These are phyloP conservation scores for Scenedesmus sp. DNA, from an alignment of 163 green algal genomes.

Conservation along the genomic window DNA sequence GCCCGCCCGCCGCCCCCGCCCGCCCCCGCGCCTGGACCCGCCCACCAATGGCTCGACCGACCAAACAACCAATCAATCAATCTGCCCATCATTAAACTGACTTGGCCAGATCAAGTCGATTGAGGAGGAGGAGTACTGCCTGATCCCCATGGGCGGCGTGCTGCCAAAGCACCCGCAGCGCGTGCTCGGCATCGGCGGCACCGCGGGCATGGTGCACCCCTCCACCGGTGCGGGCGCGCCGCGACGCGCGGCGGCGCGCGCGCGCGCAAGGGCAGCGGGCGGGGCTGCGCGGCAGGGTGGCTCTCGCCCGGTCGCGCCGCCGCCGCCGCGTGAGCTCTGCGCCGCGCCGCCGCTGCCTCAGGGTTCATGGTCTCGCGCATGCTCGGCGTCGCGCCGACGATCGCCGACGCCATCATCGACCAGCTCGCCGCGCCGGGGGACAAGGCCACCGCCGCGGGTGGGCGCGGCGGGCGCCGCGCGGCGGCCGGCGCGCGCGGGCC, in stretches of 20 bases:
- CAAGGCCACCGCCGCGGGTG: conserved; percentile 49
- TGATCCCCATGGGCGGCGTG: conserved; percentile 99
- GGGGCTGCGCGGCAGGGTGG: neutral
- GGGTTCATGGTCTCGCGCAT: conserved; percentile 97
- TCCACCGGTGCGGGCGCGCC: conserved; percentile 79
- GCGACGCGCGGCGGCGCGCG: too few relatives aligned
- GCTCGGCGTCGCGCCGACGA: conserved; percentile 80
- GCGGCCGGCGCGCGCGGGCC: too few relatives aligned
- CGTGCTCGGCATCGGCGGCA: conserved; percentile 94
- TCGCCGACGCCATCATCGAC: conserved; percentile 91
- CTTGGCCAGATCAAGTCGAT: conserved; percentile 72
- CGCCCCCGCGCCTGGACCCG: too few relatives aligned
- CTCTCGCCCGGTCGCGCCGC: neutral
- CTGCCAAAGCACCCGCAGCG: conserved; percentile 92
- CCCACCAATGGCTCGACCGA: too few relatives aligned
- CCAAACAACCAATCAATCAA: too few relatives aligned
- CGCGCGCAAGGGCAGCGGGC: too few relatives aligned
- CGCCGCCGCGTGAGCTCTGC: neutral
- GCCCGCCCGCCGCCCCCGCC: too few relatives aligned
- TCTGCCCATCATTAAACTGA: too few relatives aligned
- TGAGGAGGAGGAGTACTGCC: conserved; percentile 98
- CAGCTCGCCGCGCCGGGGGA: conserved; percentile 65
- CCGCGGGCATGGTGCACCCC: conserved; percentile 96
- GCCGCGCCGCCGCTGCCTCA: conserved; percentile 35
- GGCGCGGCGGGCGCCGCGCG: neutral